A percentile compares a stretch with the other conserved stretches of the same genome.
Conservation (phyloP, 352 stramenopile species). For the Phytophthora palmivora region DNA sequence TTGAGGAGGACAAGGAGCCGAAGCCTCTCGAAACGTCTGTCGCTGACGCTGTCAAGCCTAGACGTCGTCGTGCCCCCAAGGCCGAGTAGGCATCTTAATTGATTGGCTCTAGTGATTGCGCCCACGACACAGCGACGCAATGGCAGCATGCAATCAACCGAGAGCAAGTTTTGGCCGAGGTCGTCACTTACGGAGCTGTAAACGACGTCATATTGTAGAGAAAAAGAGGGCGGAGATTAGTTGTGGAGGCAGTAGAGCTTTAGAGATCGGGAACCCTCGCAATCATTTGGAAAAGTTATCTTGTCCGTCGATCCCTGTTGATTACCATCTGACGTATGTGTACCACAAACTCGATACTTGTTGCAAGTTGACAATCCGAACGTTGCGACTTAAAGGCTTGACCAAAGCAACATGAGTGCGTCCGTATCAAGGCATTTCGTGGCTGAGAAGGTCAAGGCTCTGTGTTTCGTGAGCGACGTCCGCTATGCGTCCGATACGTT, state of each 20-base stretch:
- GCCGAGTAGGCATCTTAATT: conserved; percentile 50
- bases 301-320: not conserved
- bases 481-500: conserved; percentile 39
- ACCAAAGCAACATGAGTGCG: conserved; percentile 29
- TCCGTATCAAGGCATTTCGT: conserved; percentile 69
- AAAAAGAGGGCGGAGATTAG: conserved; percentile 23
- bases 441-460: conserved; percentile 61
- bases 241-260: conserved; percentile 38
- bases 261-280: conserved; percentile 23
- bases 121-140: conserved; percentile 13
- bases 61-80: conserved; percentile 72
- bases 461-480: conserved; percentile 73
- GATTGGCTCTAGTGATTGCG: conserved; percentile 28
- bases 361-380: too few species aligned
- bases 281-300: conserved; percentile 22
- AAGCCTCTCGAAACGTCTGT: conserved; percentile 22
- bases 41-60: conserved; percentile 41
- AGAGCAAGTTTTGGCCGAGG: conserved; percentile 21
- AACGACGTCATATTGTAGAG: conserved; percentile 32
- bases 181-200: conserved; percentile 7
- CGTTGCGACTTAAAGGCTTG: too few species aligned
- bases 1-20: conserved; percentile 24
- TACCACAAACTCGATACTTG: too few species aligned
- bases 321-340: not conserved
- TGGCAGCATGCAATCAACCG: not conserved